These are phyloP conservation scores for Silene coronaria DNA, from an alignment of 179 eudicot genomes.

Conservation along the genomic window DNA sequence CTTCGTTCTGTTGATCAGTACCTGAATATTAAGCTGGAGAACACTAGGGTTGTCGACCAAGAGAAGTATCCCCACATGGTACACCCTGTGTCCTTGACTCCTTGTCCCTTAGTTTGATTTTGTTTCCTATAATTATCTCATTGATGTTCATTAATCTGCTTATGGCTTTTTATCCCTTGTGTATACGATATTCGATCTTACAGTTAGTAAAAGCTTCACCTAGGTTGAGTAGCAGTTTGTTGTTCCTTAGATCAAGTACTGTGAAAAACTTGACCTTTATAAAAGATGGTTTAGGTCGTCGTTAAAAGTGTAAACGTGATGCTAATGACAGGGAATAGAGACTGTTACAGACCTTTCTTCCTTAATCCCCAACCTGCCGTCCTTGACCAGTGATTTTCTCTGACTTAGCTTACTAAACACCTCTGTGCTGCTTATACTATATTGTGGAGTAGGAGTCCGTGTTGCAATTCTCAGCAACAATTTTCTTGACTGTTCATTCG, in stretches of 20 bases:
- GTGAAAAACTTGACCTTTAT: too few relatives aligned
- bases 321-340: too few relatives aligned
- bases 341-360: too few relatives aligned
- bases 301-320: too few relatives aligned
- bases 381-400: too few relatives aligned
- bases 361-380: too few relatives aligned
- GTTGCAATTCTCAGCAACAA: too few relatives aligned
- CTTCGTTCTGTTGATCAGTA: constrained; percentile 95
- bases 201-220: not conserved
- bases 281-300: too few relatives aligned
- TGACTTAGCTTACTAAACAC: too few relatives aligned
- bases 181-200: not conserved
- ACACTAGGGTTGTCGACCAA: constrained; percentile 92
- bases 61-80: constrained; percentile 98
- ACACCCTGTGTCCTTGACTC: constrained; percentile 8
- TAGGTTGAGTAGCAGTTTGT: not conserved
- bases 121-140: constrained; percentile 1
- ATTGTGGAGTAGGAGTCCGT: too few relatives aligned
- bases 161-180: not conserved
- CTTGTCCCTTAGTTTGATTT: not conserved
- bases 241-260: not conserved
- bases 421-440: too few relatives aligned
- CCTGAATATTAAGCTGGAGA: constrained; percentile 91
- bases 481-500: too few relatives aligned
- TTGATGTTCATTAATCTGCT: not conserved